Base-by-base conservation (phyloP, 495 filamentous ascomycete genomes). In the Gamarada debralockiae region DNA sequence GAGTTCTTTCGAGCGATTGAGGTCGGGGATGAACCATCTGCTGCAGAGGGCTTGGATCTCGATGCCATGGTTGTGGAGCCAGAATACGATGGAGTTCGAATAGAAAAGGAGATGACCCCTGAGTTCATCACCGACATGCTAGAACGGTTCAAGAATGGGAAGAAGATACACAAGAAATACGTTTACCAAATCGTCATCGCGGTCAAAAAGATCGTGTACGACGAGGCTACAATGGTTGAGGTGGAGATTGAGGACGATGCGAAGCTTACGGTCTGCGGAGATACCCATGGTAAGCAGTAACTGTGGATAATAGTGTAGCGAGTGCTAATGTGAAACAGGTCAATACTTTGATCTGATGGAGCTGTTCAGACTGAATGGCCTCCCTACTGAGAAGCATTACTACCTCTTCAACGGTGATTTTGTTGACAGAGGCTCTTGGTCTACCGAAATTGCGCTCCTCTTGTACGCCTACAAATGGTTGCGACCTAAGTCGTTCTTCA, bases 321-420 rank as follows among this genome's bases (percentile, higher is more conserved):
- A 25, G 34, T 38, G 10, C 46, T 48, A 25, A 52, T 37, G 18
- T 31, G 14, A 42, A 23, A 51, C 43, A 92, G 89, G 90, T n/a
- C 93, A 98, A 82, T 98, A 86, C 73, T 99, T 92, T 62, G 93
- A 99, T 67, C 75, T 99, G 15, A 81, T 99, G 71, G 88, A 99
- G 63, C 86, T 99, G 56, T 99, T 99, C 80, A 77, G 89, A 58
- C 79, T 93, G 36, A 95, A 95, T 62, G 95, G 95, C 18, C 79
- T 76, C 53, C 93, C 93, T 0, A 79, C 79, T 14, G 87, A 89
- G 57, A 86, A 85, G 55, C 90, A 97, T 58, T 83, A 81, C 63
- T 99, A 97, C 63, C 83, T 99, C 43, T 99, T 99, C 80, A 99
- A 99, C 70, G 93, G 93, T 58, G 93, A 99, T 69, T 99, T 99